phyloP scores from a whole-genome alignment of 2,329 filamentous ascomycete species.

The Shiraia sp. region DNA sequence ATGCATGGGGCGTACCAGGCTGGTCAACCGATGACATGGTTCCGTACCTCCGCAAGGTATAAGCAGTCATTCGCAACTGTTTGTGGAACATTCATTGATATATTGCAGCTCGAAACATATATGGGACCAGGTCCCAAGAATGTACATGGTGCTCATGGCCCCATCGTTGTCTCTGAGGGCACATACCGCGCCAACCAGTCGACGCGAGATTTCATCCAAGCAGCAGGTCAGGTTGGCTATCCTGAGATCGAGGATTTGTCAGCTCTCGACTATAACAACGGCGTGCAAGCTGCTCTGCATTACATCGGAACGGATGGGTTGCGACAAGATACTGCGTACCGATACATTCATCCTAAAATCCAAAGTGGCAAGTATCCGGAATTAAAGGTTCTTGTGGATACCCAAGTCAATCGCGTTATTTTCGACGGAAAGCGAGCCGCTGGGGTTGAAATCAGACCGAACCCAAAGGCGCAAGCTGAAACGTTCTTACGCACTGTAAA shows the following conservation, averaged over 20 bases:
- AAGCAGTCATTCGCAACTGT: background rate
- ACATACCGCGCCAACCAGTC: conserved; percentile 47
- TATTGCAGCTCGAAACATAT: conserved; percentile 58
- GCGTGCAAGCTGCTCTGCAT: conserved; percentile 49
- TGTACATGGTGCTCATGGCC: conserved; percentile 59
- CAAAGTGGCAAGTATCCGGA: conserved; percentile 57
- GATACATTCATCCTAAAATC: conserved; percentile 59
- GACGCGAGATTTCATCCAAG: conserved; percentile 56
- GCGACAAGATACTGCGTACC: conserved; percentile 61
- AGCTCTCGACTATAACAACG: conserved; percentile 51
- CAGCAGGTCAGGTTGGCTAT: conserved; percentile 55
- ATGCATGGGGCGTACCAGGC: conserved; percentile 57
- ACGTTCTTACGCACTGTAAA: conserved; percentile 46
- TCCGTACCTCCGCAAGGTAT: conserved; percentile 58
- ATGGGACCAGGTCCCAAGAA: conserved; percentile 50
- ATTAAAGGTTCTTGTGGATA: conserved; percentile 62
- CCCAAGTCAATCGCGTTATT: conserved; percentile 59
- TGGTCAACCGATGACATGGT: conserved; percentile 58
- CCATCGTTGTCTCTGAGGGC: conserved; percentile 60
- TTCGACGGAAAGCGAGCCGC: conserved; percentile 59
- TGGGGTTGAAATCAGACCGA: conserved; percentile 63
- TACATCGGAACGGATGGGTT: conserved; percentile 57
- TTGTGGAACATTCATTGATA: conserved; percentile 1
- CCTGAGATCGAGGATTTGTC: conserved; percentile 58
- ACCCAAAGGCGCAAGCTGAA: conserved; percentile 46